phyloP scores from a whole-genome alignment of 1,139 yeast genomes.

The Pichia norvegensis region DNA sequence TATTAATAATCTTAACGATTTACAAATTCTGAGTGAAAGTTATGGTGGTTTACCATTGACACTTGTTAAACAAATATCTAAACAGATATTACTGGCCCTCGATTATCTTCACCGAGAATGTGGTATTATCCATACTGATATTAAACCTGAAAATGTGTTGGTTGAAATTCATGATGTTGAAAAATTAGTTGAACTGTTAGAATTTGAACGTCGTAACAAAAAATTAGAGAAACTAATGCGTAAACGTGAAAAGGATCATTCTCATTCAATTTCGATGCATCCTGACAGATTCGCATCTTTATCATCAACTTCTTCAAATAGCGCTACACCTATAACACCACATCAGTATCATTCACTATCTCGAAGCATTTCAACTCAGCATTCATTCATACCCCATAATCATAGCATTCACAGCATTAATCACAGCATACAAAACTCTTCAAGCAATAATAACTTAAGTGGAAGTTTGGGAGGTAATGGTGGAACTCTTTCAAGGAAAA shows the following conservation, averaged over 20 bases:
- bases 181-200: constrained; percentile 49
- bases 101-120: constrained; percentile 67
- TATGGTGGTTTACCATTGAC: constrained; percentile 66
- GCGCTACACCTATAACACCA: not conserved
- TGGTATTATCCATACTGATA: constrained; percentile 74
- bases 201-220: constrained; percentile 35
- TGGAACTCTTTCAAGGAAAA: constrained; percentile 12
- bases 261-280: constrained; percentile 5
- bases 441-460: not conserved
- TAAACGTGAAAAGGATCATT: constrained; percentile 28
- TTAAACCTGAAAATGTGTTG: constrained; percentile 71
- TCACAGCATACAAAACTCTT: not conserved
- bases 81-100: constrained; percentile 57
- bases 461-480: not conserved
- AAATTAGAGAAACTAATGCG: constrained; percentile 21
- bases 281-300: not conserved
- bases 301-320: not conserved
- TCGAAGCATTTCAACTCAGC: constrained; percentile 7
- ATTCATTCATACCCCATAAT: not conserved
- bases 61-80: constrained; percentile 67
- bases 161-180: constrained; percentile 71
- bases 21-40: constrained; percentile 31
- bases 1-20: constrained; percentile 21
- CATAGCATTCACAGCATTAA: not conserved
- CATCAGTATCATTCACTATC: constrained; percentile 2